Evolutionary conservation across 108 stramenopile genomes (phyloP).

Genomic region (Skeletonema tropicum): DNA sequence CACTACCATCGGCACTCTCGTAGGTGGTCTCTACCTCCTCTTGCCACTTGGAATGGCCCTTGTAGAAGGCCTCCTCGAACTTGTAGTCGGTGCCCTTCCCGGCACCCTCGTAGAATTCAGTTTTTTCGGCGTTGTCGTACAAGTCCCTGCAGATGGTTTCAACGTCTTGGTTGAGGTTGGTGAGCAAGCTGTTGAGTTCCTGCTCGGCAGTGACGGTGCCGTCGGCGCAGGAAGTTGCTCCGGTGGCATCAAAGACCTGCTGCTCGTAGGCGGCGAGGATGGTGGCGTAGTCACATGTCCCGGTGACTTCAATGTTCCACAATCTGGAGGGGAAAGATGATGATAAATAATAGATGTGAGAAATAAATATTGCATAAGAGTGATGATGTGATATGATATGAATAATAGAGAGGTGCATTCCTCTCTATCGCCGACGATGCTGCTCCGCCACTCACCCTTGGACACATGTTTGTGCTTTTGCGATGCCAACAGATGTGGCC

Average conservation of each 20-base stretch:
- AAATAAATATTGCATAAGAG: too few species aligned
- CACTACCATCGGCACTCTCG: constrained; percentile 25
- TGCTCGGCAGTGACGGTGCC: constrained; percentile 10
- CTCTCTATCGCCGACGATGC: not conserved
- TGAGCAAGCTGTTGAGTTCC: constrained; percentile 23
- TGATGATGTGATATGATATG: too few species aligned
- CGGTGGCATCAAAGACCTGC: constrained; percentile 29
- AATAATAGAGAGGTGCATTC: too few species aligned
- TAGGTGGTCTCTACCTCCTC: constrained; percentile 51
- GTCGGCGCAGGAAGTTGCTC: constrained; percentile 15
- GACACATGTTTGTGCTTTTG: not conserved
- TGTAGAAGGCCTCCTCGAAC: constrained; percentile 51
- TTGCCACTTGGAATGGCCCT: constrained; percentile 46
- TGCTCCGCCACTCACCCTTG: constrained; percentile 8
- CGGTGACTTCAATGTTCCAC: constrained; percentile 18
- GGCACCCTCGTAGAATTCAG: constrained; percentile 29
- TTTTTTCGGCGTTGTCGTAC: constrained; percentile 18
- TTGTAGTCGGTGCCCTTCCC: constrained; percentile 27
- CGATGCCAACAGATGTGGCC: not conserved
- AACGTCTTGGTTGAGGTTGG: not conserved
- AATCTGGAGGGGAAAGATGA: not conserved
- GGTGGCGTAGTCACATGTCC: constrained; percentile 29
- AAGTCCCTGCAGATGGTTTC: constrained; percentile 19
- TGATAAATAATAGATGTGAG: not conserved
- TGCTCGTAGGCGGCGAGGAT: constrained; percentile 37